Percentiles rank a stretch among this genome's conserved stretches.
phyloP scores from a whole-genome alignment of 192 early-diverging fungal species.

The Backusella australiensis region DNA sequence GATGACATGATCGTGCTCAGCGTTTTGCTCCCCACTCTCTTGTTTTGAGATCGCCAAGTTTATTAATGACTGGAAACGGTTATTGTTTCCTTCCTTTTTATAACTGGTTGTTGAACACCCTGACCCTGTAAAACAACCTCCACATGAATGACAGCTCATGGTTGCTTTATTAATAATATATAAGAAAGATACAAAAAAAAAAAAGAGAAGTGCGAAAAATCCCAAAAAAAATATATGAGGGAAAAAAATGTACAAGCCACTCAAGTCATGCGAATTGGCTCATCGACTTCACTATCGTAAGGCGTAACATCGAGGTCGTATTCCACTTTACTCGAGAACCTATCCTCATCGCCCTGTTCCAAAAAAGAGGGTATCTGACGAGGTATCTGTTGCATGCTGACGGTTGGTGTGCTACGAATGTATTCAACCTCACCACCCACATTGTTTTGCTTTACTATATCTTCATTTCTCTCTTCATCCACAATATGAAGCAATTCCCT shows the following conservation, averaged over 20 bases:
- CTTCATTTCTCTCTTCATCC: background rate
- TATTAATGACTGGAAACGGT: background rate
- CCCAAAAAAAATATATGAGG: background rate
- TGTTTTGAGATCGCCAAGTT: constrained; percentile 5
- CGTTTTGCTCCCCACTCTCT: background rate
- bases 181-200: constrained; percentile 2
- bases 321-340: background rate
- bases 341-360: background rate
- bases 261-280: constrained; percentile 3
- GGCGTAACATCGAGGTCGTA: constrained; percentile 9
- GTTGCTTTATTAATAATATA: background rate
- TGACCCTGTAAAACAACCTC: constrained; percentile 26
- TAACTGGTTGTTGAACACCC: constrained; percentile 14
- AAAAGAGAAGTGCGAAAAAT: background rate
- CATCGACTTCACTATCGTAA: constrained; percentile 1
- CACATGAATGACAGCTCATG: constrained; percentile 28
- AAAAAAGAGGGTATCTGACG: constrained; percentile 9
- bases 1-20: constrained; percentile 25
- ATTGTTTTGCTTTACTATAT: background rate
- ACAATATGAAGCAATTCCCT: background rate
- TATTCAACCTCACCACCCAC: background rate
- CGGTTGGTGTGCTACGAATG: background rate
- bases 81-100: background rate
- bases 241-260: constrained; percentile 8
- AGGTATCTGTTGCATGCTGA: background rate